Evolutionary conservation across 257 asterid genomes (phyloP), one percentile per base, ranked within the genome.

Genomic region (Solanum clarkiae): DNA sequence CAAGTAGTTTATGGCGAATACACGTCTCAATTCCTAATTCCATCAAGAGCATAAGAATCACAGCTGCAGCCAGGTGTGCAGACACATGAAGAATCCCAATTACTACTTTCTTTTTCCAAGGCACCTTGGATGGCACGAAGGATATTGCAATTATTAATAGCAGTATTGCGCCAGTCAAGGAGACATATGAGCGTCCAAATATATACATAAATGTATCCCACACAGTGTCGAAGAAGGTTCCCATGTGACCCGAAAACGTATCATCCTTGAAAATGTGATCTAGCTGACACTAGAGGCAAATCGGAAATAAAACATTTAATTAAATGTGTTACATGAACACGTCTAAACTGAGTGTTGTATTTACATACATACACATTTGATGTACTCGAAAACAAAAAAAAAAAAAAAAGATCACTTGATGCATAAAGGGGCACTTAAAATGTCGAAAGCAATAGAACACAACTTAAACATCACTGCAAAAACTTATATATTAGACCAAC

Each of bases 21-120:
- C 99, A 97, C 15, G 96, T 95, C 90, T 97, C 98, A 15, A 95
- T 32, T 44, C 98, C 99, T 95, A 97, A 85, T 85, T 97, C 99
- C 92, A 97, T 72, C 45, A 97, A 95, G 89, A 97, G 85, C 99
- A 97, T 95, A 59, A 97, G 93, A 89, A 95, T 92, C 92, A 95
- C 89, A 24, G 99, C 98, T 62, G 99, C 93, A 55, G 98, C 90
- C 68, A 97, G 88, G 92, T 97, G 99, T 10, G 98, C 98, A 84
- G 97, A 89, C 79, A 95, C 96, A 62, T 97, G 99, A 91, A 97
- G 98, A 86, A 91, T 84, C 80, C 99, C 99, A 26, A 95, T 93
- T 53, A 94, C 70, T 40, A 86, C 87, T 88, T 88, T 94, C 83
- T 93, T 92, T 91, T 94, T 97, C 77, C 96, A 95, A 36, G 98